Conservation (phyloP, 2,329 filamentous ascomycete species). For the Hirsutella thompsonii region DNA sequence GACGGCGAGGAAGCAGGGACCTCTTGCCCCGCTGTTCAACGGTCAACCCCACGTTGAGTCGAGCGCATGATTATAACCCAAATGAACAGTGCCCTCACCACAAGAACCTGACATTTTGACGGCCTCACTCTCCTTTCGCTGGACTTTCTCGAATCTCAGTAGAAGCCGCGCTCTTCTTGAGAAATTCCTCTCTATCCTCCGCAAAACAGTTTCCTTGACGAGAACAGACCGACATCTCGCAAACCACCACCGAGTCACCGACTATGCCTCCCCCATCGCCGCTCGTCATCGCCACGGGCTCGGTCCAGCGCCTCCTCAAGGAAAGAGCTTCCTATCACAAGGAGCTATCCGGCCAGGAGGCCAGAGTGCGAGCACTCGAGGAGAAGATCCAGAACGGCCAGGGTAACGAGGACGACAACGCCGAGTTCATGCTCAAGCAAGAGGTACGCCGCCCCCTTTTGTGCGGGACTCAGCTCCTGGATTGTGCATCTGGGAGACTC, state of each 20-base stretch:
- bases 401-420: constrained; percentile 56
- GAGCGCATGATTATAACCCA: too few species aligned
- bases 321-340: constrained; percentile 86
- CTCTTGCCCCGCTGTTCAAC: too few species aligned
- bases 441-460: constrained; percentile 69
- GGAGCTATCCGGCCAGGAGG: constrained; percentile 65
- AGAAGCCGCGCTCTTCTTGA: too few species aligned
- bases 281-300: constrained; percentile 66
- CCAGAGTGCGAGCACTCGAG: constrained; percentile 56
- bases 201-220: neutral
- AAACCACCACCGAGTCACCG: constrained; percentile 2
- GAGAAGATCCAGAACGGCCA: constrained; percentile 38
- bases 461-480: too few species aligned
- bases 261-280: constrained; percentile 65
- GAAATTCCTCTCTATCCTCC: too few species aligned
- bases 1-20: too few species aligned
- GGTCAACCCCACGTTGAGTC: too few species aligned
- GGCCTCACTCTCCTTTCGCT: too few species aligned
- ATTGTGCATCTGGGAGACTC: neutral
- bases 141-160: too few species aligned
- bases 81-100: too few species aligned
- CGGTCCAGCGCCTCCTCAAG: constrained; percentile 75
- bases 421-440: constrained; percentile 69
- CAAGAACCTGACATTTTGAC: too few species aligned
- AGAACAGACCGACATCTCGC: too few species aligned